Evolutionary conservation across 1,139 yeast genomes (phyloP), one percentile per base, ranked within the genome.

Genomic region (Yamadazyma trypodendri): DNA sequence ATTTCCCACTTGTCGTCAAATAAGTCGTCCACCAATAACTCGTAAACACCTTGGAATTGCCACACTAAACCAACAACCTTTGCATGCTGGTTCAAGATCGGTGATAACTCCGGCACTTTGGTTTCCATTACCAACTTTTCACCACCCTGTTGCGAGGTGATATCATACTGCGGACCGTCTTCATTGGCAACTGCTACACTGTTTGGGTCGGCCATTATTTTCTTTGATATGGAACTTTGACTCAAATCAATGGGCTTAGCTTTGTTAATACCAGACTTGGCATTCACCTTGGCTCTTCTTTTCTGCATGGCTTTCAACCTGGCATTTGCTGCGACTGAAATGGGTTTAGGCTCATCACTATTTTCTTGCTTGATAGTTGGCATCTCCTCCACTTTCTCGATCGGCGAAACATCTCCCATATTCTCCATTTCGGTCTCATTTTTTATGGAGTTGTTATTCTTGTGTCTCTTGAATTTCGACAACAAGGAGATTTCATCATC

Each of bases 31-130:
- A 88, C 67, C 31, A 94, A 62, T 23, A 90, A 65, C 54, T 89
- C 97, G 55, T 84, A 89, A n/a, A 92, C 83, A n/a, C 97, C 96
- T 68, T 90, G 97, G 51, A 90, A 87, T 41, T 89, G 95, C 97
- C 98, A 94, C 1, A 87, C 84, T 34, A 83, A 68, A 4, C 89
- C 92, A 0, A 86, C 81, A 7, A 82, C 85, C 37, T 81, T 79
- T 27, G 85, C 79, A 48, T 87, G 90, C 51, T 83, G 84, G 7
- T 88, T 81, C 9, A 88, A 63, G 3, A 87, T 67, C 8, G 90
- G 88, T 1, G 87, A 76, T 4, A 84, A 68, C 43, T 81, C 81
- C 0, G 88, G 70, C 1, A 79, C 77, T 54, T 80, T 80, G 36
- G 84, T 81, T 59, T 92, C 97, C 27, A 92, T 80, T 42, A 90